Base-by-base conservation (phyloP, 1,139 yeast species). In the Candida buenavistaensis region DNA sequence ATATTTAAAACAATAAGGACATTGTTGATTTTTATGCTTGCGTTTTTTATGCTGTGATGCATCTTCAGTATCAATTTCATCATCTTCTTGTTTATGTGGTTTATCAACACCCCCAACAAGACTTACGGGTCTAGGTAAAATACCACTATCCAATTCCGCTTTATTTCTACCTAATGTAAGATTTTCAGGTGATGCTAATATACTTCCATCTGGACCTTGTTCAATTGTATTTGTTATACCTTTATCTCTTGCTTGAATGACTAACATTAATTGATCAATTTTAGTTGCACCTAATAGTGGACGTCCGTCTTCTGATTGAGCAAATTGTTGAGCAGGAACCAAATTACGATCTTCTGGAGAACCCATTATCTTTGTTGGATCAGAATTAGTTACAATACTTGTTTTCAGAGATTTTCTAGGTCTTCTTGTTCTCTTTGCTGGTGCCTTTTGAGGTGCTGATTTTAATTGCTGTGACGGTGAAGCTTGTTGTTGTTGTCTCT, bases 181-280 rank as follows among this genome's bases (percentile, higher is more conserved):
- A 7, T 88, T 88, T 54, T 81, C 88, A 4, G 75, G 72, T 38
- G 78, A 80, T 30, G 45, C 45, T 30, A 68, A 47, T 19, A 68
- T 64, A 35, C 73, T 71, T 4, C 89, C 89, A 56, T 82, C 89
- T 3, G 75, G 72, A 1, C 80, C 77, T 40, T 79, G 81, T 32
- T 73, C 72, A 26, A 82, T 81, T 25, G 71, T 72, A 14, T 78
- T 75, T 6, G 75, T 77, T 22, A 80, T 73, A 13, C 89, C 88
- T 43, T 84, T 82, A 43, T 82, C 85, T 38, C 94, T 72, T 0
- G 96, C 95, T 56, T 89, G 96, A 37, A 89, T 83, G 23, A 88
- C 86, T 39, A 89, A 68, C 96, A 89, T 87, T 52, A 89, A 64
- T 50, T 84, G 94, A 57, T 89, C 97, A 27, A 89, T 87, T 53